Evolutionary conservation across 345 rosid genomes (phyloP).

Genomic region (Rhodamnia rubescens): DNA sequence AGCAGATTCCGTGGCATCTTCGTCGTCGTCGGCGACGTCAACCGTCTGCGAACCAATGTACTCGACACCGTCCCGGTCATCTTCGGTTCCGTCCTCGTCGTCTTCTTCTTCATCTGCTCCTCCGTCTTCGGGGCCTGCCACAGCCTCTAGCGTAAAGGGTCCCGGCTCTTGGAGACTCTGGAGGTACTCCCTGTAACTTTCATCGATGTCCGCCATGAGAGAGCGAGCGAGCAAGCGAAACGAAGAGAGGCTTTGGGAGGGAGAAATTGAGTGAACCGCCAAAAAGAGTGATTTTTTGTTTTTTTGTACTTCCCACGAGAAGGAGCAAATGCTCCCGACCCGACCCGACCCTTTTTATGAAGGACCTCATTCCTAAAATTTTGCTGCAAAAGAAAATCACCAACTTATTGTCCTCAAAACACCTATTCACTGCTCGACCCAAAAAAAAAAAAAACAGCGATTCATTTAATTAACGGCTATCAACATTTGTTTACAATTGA

Average conservation of each 20-base stretch:
- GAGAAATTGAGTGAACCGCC: background rate
- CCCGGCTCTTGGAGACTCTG: background rate
- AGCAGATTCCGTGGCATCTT: conserved; percentile 1
- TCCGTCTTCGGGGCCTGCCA: background rate
- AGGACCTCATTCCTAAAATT: background rate
- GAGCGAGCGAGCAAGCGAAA: background rate
- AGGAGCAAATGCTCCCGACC: no score
- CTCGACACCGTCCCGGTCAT: background rate
- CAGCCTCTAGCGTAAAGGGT: background rate
- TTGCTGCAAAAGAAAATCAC: background rate
- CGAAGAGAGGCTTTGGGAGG: background rate
- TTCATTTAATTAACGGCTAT: background rate
- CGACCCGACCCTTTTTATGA: background rate
- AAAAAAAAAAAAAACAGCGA: no score
- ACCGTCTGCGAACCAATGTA: conserved; percentile 8
- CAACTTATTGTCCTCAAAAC: background rate
- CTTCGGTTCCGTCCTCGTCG: conserved; percentile 9
- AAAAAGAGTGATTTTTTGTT: background rate
- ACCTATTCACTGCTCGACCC: no score
- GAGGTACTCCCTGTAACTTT: background rate
- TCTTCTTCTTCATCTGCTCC: conserved; percentile 7
- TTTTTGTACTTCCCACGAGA: no score
- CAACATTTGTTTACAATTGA: background rate
- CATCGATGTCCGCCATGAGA: background rate
- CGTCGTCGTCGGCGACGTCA: background rate